These are phyloP conservation scores for Fusarium redolens DNA, from an alignment of 2,329 filamentous ascomycete genomes.

Conservation along the genomic window DNA sequence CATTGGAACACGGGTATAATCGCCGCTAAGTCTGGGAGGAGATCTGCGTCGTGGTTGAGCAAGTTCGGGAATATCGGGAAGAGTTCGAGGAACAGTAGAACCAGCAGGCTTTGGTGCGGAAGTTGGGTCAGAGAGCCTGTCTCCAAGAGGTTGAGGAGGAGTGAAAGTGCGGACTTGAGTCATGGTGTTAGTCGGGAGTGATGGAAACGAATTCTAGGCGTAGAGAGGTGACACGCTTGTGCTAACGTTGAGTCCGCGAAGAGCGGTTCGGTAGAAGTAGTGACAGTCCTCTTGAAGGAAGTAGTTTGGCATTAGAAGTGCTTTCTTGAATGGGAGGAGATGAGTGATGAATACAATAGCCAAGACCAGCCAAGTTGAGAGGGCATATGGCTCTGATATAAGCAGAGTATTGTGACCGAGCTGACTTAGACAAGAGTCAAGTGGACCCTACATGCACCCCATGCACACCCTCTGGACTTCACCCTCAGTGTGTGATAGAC, in stretches of 20 bases:
- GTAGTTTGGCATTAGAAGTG: slow-evolving; percentile 77
- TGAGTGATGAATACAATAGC: slow-evolving; percentile 15
- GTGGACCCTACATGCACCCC: slow-evolving; percentile 42
- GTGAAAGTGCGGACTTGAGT: slow-evolving; percentile 56
- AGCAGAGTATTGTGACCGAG: slow-evolving; percentile 41
- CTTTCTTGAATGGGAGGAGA: slow-evolving; percentile 17
- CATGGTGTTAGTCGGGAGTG: slow-evolving; percentile 50
- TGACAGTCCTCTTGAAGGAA: slow-evolving; percentile 90
- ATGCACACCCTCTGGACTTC: slow-evolving; percentile 37
- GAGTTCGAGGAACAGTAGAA: slow-evolving; percentile 54
- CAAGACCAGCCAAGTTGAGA: slow-evolving; percentile 15
- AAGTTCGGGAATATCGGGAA: slow-evolving; percentile 51
- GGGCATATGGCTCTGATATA: slow-evolving; percentile 44
- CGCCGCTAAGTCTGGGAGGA: slow-evolving; percentile 43
- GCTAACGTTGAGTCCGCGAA: slow-evolving; percentile 86
- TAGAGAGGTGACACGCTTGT: slow-evolving; percentile 83
- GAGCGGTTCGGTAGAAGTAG: slow-evolving; percentile 90
- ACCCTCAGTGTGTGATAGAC: not conserved
- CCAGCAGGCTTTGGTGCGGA: slow-evolving; percentile 40
- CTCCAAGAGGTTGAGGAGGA: slow-evolving; percentile 77
- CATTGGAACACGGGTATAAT: slow-evolving; percentile 62
- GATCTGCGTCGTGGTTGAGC: slow-evolving; percentile 38
- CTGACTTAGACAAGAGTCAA: slow-evolving; percentile 48
- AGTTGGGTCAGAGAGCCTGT: slow-evolving; percentile 66
- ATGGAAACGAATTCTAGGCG: slow-evolving; percentile 59